A percentile compares a stretch with the other conserved stretches of the same genome.
These are phyloP conservation scores for Leishmania arabica DNA, from an alignment of 208 protist species.

Conservation along the genomic window DNA sequence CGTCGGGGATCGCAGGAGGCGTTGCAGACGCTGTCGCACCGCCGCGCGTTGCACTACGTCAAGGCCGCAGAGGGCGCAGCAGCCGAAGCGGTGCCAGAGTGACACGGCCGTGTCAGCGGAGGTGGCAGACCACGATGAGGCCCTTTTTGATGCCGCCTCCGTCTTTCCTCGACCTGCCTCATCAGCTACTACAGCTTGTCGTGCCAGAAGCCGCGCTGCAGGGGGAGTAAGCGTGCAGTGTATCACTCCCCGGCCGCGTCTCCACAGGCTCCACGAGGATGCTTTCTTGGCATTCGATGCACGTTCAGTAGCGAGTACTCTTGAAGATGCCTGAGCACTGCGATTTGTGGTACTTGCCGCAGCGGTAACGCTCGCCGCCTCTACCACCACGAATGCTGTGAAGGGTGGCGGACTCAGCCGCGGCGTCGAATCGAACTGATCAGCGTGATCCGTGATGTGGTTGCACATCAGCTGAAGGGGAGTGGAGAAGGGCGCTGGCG, in stretches of 20 bases:
- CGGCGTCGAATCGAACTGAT: conserved; percentile 26
- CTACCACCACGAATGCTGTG: background rate
- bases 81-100: conserved; percentile 28
- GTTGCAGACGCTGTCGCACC: conserved; percentile 49
- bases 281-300: background rate
- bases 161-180: background rate
- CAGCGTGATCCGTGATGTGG: background rate
- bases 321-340: background rate
- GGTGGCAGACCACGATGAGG: background rate
- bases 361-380: background rate
- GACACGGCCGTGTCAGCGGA: background rate
- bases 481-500: background rate
- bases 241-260: conserved; percentile 15
- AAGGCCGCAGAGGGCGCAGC: conserved; percentile 68
- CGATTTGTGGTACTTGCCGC: background rate
- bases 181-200: background rate
- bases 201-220: background rate
- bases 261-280: conserved; percentile 9
- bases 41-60: conserved; percentile 48
- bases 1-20: conserved; percentile 41
- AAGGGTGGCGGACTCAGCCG: conserved; percentile 4
- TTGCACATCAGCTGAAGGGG: conserved; percentile 9
- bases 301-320: background rate
- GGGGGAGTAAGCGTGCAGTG: conserved; percentile 19
- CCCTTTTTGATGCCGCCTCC: background rate